These are phyloP conservation scores for Capsicum rhomboideum DNA, from an alignment of 257 asterid species.

Conservation along the genomic window DNA sequence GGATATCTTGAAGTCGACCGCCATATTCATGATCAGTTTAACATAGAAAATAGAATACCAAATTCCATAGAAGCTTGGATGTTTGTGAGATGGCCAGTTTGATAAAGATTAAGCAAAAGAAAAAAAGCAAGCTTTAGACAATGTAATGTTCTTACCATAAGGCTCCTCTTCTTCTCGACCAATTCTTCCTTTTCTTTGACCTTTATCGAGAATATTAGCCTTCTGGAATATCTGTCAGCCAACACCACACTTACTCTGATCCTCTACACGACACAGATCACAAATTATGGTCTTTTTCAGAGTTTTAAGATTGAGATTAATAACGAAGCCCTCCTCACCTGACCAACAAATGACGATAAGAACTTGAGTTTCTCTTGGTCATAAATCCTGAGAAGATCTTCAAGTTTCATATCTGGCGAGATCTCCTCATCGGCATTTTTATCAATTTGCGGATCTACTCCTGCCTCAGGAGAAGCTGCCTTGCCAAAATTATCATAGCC, in stretches of 20 bases:
- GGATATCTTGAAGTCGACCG: not conserved
- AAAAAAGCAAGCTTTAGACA: not conserved
- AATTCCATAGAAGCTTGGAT: not conserved
- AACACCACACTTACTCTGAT: conserved; percentile 51
- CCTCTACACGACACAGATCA: conserved; percentile 40
- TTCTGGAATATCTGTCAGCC: conserved; percentile 71
- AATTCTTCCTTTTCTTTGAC: conserved; percentile 75
- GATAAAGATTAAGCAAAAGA: not conserved
- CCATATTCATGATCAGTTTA: not conserved
- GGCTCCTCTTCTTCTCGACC: conserved; percentile 60
- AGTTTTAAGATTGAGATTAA: not conserved
- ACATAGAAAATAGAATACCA: not conserved
- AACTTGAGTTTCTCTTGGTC: conserved; percentile 83
- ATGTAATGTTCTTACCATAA: conserved; percentile 50
- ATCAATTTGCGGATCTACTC: conserved; percentile 20
- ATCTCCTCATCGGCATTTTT: conserved; percentile 21
- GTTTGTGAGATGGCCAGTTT: not conserved
- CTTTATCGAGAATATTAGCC: conserved; percentile 64
- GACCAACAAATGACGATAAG: conserved; percentile 89
- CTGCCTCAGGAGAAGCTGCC: conserved; percentile 28
- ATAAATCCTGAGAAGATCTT: conserved; percentile 72
- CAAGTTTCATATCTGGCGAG: conserved; percentile 75
- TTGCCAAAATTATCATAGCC: conserved; percentile 45
- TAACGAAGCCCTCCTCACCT: conserved; percentile 44
- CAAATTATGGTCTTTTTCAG: conserved; percentile 1